Base-by-base conservation (phyloP, 257 asterid genomes). In the Parsonsia alboflavescens region DNA sequence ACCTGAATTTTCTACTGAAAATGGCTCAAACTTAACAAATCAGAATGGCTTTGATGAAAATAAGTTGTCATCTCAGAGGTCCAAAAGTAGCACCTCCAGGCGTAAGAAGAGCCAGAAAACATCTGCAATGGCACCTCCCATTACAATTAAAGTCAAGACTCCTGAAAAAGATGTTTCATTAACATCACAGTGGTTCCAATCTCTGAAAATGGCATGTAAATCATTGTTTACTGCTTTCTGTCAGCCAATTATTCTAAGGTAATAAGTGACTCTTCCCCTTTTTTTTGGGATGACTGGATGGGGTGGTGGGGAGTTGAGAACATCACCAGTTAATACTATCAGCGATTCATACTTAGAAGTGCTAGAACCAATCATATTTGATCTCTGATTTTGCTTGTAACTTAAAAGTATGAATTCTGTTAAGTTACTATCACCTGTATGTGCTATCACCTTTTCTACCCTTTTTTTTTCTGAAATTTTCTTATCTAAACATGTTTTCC, bases 171-270 rank as follows among this genome's bases (percentile, higher is more conserved):
- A 82, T n/a, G 86, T 74, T 77, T 79, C 90, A 59, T 72, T 86
- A 52, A 73, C 79, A 26, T 73, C 71, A 64, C 84, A 72, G 65
- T 88, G 91, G 94, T 79, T 84, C 68, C 85, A 67, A 73, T 85
- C 96, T 62, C 82, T 93, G 76, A 91, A 88, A 86, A 70, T 73
- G 81, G 96, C 97, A 77, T 70, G 84, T 50, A 82, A 81, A 78
- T 75, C 96, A 54, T 77, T 91, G 82, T 85, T 93, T 69, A 72
- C 73, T 80, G 95, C 98, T 74, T 91, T 93, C 83, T 81, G 86
- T 77, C 96, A 86, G 88, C 98, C 97, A 80, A 79, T 88, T 71
- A 93, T 93, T 76, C 78, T 88, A 80, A 88, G 98, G 98, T 93
- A 88, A 86, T 54, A 64, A 77, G 65, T 45, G 44, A 52, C 30